Conservation (phyloP, 2,329 filamentous ascomycete genomes). For the Xylogone sp. region DNA sequence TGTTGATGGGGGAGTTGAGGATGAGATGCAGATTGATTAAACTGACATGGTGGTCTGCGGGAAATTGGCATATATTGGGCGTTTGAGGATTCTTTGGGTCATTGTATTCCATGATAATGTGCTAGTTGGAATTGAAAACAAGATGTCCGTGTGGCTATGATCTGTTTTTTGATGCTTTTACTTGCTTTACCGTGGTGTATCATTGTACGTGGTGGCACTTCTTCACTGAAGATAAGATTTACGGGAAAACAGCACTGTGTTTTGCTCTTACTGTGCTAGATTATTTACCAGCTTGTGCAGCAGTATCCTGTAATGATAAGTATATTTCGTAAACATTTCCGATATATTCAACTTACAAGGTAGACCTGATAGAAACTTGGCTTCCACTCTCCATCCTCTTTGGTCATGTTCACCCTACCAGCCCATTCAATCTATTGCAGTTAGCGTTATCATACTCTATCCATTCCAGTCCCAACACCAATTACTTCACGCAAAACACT, state of each 20-base stretch:
- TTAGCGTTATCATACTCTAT: background rate
- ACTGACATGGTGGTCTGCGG: slow-evolving; percentile 18
- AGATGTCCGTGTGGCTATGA: background rate
- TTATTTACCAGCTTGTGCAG: background rate
- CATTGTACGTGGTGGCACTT: too few species aligned
- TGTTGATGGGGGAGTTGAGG: slow-evolving; percentile 36
- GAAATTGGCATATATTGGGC: slow-evolving; percentile 5
- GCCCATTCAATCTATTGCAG: slow-evolving; percentile 17
- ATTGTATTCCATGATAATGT: background rate
- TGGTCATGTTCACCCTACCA: slow-evolving; percentile 20
- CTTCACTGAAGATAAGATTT: too few species aligned
- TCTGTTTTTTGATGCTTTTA: background rate
- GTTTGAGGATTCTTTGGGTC: slow-evolving; percentile 7
- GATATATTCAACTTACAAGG: slow-evolving; percentile 12
- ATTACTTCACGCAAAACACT: too few species aligned
- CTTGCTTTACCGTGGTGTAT: background rate
- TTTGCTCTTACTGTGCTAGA: background rate
- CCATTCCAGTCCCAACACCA: too few species aligned
- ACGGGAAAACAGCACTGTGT: too few species aligned
- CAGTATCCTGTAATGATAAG: background rate
- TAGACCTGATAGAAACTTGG: slow-evolving; percentile 26
- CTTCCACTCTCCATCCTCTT: slow-evolving; percentile 22
- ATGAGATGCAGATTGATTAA: slow-evolving; percentile 42
- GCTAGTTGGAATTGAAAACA: background rate
- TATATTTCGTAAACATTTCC: background rate